These are phyloP conservation scores for Penicillium sclerotigenum DNA, from an alignment of 2,329 filamentous ascomycete genomes.

Conservation along the genomic window DNA sequence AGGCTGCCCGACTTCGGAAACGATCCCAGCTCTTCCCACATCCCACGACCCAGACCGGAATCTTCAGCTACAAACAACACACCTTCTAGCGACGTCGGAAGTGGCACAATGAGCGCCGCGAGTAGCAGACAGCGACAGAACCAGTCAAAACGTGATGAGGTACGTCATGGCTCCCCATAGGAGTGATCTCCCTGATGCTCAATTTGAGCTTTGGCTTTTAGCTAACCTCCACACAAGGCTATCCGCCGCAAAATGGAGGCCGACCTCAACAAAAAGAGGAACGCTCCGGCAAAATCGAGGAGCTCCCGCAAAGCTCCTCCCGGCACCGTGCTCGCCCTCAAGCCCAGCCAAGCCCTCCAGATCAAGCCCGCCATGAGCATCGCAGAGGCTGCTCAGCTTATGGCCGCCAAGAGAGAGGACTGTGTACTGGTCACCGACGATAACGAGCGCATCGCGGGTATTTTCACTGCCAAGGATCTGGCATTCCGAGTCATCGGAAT, in stretches of 20 bases:
- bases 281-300: slow-evolving; percentile 71
- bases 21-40: slow-evolving; percentile 52
- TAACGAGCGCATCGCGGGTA: slow-evolving; percentile 95
- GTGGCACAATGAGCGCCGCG: slow-evolving; percentile 72
- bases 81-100: slow-evolving; percentile 51
- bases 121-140: slow-evolving; percentile 94
- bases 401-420: slow-evolving; percentile 98
- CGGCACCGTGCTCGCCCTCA: slow-evolving; percentile 90
- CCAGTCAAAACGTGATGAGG: slow-evolving; percentile 97
- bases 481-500: slow-evolving; percentile 93
- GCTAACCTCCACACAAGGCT: slow-evolving; percentile 56
- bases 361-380: slow-evolving; percentile 95
- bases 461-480: slow-evolving; percentile 98
- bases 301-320: slow-evolving; percentile 91
- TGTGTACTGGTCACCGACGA: slow-evolving; percentile 97
- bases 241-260: slow-evolving; percentile 96
- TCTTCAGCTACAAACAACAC: slow-evolving; percentile 33
- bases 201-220: background rate
- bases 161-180: slow-evolving; percentile 46
- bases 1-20: slow-evolving; percentile 54
- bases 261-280: slow-evolving; percentile 97
- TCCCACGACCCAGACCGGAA: slow-evolving; percentile 61
- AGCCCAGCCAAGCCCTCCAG: slow-evolving; percentile 92
- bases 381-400: slow-evolving; percentile 92
- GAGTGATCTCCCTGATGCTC: background rate